Evolutionary conservation across 306 rosid species (phyloP).

Genomic region (Dryas octopetala): DNA sequence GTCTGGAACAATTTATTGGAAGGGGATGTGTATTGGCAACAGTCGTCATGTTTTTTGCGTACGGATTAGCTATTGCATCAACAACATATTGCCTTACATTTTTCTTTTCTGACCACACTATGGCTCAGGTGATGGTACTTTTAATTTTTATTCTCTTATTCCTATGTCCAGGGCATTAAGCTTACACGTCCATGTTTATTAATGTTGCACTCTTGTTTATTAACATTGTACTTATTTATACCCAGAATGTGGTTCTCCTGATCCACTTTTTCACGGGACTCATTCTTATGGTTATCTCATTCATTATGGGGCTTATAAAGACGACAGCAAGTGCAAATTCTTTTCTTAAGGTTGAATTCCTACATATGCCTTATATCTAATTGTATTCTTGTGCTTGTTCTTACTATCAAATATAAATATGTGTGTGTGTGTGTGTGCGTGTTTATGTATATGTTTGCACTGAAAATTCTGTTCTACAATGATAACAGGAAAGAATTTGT

Average conservation of each 20-base stretch:
- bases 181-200: slow-evolving; percentile 23
- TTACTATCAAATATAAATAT: not conserved
- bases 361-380: not conserved
- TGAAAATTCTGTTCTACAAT: not conserved
- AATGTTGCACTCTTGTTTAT: slow-evolving; percentile 16
- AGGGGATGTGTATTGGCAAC: slow-evolving; percentile 68
- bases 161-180: not conserved
- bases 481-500: not conserved
- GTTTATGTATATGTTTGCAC: not conserved
- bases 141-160: slow-evolving; percentile 19
- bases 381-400: not conserved
- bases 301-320: slow-evolving; percentile 80
- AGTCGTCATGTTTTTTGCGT: slow-evolving; percentile 67
- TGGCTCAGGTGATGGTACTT: slow-evolving; percentile 75
- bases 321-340: slow-evolving; percentile 70
- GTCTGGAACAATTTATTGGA: slow-evolving; percentile 95
- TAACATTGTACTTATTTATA: not conserved
- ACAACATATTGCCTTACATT: slow-evolving; percentile 93
- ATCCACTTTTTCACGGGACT: slow-evolving; percentile 87
- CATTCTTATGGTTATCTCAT: slow-evolving; percentile 89
- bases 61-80: slow-evolving; percentile 90
- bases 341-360: slow-evolving; percentile 72
- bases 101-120: slow-evolving; percentile 79
- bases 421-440: not conserved
- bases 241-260: slow-evolving; percentile 88